Conservation (phyloP, 352 stramenopile genomes). For the Pythium volutum region DNA sequence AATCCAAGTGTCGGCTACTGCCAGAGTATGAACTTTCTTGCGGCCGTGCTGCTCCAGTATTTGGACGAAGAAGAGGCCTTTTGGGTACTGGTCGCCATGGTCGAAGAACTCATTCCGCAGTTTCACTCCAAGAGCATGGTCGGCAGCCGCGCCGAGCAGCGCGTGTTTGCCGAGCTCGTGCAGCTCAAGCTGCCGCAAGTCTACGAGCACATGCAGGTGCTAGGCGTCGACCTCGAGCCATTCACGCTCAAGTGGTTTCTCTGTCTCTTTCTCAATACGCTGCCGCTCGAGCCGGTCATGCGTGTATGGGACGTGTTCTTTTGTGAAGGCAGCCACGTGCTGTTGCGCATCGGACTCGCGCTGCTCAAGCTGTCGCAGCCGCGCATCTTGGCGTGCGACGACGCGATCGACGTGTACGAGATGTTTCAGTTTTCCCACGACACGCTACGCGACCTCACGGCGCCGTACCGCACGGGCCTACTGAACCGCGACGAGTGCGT, state of each 20-base stretch:
- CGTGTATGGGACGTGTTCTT: slow-evolving; percentile 91
- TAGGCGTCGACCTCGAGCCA: slow-evolving; percentile 83
- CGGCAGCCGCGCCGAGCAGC: slow-evolving; percentile 86
- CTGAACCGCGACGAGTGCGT: slow-evolving; percentile 81
- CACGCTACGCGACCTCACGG: slow-evolving; percentile 50
- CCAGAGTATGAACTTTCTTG: slow-evolving; percentile 90
- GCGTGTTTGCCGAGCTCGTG: slow-evolving; percentile 84
- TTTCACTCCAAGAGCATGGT: slow-evolving; percentile 89
- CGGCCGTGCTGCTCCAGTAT: slow-evolving; percentile 71
- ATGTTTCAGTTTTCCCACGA: slow-evolving; percentile 78
- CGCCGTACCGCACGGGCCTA: slow-evolving; percentile 49
- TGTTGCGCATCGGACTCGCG: slow-evolving; percentile 80
- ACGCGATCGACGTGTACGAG: slow-evolving; percentile 79
- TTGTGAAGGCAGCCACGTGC: slow-evolving; percentile 85
- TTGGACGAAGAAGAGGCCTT: slow-evolving; percentile 86
- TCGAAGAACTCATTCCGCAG: slow-evolving; percentile 88
- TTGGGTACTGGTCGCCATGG: slow-evolving; percentile 81
- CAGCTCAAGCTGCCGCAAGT: slow-evolving; percentile 82
- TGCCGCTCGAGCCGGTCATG: slow-evolving; percentile 87
- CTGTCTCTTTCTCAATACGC: slow-evolving; percentile 91
- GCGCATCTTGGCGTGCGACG: slow-evolving; percentile 67
- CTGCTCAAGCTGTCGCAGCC: slow-evolving; percentile 81
- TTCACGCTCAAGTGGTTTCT: slow-evolving; percentile 93
- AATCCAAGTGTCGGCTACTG: slow-evolving; percentile 88
- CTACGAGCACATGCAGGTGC: slow-evolving; percentile 56